A percentile compares a stretch with the other conserved stretches of the same genome.
Conservation (phyloP, 257 asterid species). For the Knoxia roxburghii region DNA sequence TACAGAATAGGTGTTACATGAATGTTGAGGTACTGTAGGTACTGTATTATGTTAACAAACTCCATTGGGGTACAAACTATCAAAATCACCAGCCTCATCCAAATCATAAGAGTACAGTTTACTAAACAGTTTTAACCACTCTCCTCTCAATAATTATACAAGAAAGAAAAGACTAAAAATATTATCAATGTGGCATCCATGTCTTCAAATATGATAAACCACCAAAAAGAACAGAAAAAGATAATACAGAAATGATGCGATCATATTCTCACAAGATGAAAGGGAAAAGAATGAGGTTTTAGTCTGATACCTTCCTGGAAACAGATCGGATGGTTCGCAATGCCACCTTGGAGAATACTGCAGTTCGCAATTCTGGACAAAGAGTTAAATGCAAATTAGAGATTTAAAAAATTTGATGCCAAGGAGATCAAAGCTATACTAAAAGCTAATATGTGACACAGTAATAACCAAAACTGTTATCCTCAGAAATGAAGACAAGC, state of each 20-base stretch:
- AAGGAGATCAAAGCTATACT: not conserved
- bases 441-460: not conserved
- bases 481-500: conserved; percentile 14
- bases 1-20: not conserved
- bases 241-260: not conserved
- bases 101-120: not conserved
- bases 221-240: not conserved
- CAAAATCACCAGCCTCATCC: not conserved
- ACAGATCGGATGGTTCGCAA: conserved; percentile 87
- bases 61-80: not conserved
- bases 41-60: not conserved
- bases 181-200: not conserved
- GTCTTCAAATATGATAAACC: not conserved
- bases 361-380: conserved; percentile 77
- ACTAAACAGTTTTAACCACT: not conserved
- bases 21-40: not conserved
- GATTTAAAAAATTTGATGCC: conserved; percentile 3
- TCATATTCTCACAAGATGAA: too few species aligned
- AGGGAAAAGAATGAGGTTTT: not conserved
- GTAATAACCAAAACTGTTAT: conserved; percentile 5
- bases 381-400: conserved; percentile 11
- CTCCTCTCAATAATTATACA: not conserved
- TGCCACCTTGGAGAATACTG: conserved; percentile 93
- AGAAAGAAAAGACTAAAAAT: not conserved
- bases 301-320: conserved; percentile 67